These are phyloP conservation scores for Paragyromitra xinjiangensis DNA, from an alignment of 495 filamentous ascomycete species.

Conservation along the genomic window DNA sequence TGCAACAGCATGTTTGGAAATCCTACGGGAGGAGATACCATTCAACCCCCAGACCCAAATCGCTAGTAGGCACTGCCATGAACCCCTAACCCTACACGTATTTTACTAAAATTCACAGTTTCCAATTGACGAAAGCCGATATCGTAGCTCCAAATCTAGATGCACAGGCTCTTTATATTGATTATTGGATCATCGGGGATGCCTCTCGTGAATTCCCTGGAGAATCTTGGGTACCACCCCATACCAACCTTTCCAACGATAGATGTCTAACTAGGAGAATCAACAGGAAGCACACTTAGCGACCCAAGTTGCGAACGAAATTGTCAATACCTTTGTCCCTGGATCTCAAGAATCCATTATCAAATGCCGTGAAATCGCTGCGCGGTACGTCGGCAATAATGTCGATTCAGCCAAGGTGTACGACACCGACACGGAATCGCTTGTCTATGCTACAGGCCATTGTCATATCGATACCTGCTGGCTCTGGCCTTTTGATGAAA, in stretches of 20 bases:
- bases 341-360: slow-evolving; percentile 80
- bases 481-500: slow-evolving; percentile 99
- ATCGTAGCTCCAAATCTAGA: slow-evolving; percentile 89
- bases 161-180: slow-evolving; percentile 82
- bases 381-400: slow-evolving; percentile 79
- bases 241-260: slow-evolving; percentile 42
- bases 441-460: slow-evolving; percentile 90
- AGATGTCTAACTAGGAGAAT: slow-evolving; percentile 57
- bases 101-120: slow-evolving; percentile 58
- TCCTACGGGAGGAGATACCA: slow-evolving; percentile 78
- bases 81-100: slow-evolving; percentile 15
- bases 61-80: slow-evolving; percentile 62
- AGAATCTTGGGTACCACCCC: slow-evolving; percentile 68
- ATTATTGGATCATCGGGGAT: slow-evolving; percentile 95
- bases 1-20: slow-evolving; percentile 99
- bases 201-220: slow-evolving; percentile 81
- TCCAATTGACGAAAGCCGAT: slow-evolving; percentile 76
- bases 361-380: slow-evolving; percentile 80
- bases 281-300: slow-evolving; percentile 79
- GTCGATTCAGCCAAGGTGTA: slow-evolving; percentile 88
- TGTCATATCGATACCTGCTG: slow-evolving; percentile 95
- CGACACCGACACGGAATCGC: slow-evolving; percentile 71
- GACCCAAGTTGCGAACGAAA: slow-evolving; percentile 79
- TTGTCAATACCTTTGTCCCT: slow-evolving; percentile 87
- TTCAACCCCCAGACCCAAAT: slow-evolving; percentile 87